Percentiles rank a stretch among this genome's conserved stretches.
These are phyloP conservation scores for Alopecurus myosuroides DNA, from an alignment of 176 grass and related monocot species.

Conservation along the genomic window DNA sequence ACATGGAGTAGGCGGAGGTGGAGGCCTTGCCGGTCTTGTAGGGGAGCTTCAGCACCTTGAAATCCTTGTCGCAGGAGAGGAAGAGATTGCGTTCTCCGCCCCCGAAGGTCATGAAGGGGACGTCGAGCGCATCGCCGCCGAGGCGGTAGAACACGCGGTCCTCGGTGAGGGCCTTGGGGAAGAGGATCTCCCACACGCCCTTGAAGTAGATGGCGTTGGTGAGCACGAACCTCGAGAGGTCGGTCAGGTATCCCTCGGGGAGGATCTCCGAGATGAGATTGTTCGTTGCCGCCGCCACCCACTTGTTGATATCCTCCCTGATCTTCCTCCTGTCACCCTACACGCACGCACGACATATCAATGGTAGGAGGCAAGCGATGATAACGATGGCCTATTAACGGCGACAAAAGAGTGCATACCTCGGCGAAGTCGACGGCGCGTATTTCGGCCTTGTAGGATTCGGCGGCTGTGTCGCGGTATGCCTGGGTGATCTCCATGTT, in stretches of 20 bases:
- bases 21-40: background rate
- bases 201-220: constrained; percentile 43
- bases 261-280: background rate
- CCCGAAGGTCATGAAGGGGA: background rate
- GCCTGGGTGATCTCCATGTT: background rate
- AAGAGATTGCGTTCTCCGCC: background rate
- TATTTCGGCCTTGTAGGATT: background rate
- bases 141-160: background rate
- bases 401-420: background rate
- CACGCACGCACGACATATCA: background rate
- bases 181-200: constrained; percentile 6
- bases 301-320: background rate
- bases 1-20: background rate
- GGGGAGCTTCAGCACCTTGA: background rate
- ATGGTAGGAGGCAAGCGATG: background rate
- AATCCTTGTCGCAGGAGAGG: background rate
- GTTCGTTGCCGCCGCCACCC: background rate
- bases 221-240: background rate
- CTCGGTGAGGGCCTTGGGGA: background rate
- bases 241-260: background rate
- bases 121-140: background rate
- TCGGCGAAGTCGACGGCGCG: constrained; percentile 16
- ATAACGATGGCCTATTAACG: background rate
- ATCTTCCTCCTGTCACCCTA: background rate
- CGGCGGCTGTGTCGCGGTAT: background rate